A percentile compares a stretch with the other conserved stretches of the same genome.
Conservation (phyloP, 495 filamentous ascomycete species). For the Aspergillus olivimuriae region DNA sequence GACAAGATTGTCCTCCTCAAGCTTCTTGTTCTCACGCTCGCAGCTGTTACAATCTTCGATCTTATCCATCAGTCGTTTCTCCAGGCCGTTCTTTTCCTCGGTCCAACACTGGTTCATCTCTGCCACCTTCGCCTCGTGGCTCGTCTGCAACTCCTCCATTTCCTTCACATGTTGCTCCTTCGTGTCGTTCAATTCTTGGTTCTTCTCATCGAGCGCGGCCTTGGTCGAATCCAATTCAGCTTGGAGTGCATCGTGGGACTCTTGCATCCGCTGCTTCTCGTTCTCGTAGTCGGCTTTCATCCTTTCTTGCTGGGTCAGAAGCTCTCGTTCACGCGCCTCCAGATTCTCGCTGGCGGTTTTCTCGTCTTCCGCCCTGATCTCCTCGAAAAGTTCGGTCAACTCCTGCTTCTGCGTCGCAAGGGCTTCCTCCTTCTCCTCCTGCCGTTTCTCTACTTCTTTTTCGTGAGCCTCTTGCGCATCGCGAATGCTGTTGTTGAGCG, state of each 20-base stretch:
- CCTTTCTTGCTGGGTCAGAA: constrained; percentile 31
- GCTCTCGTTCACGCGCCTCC: constrained; percentile 34
- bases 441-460: constrained; percentile 29
- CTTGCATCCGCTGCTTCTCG: constrained; percentile 38
- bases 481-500: constrained; percentile 42
- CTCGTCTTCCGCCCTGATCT: constrained; percentile 45
- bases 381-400: constrained; percentile 41
- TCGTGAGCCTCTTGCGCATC: constrained; percentile 33
- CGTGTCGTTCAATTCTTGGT: constrained; percentile 28
- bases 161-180: constrained; percentile 25
- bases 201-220: constrained; percentile 27
- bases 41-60: constrained; percentile 26
- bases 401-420: constrained; percentile 37
- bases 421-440: constrained; percentile 35
- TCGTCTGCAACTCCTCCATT: constrained; percentile 20
- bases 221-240: constrained; percentile 29
- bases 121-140: constrained; percentile 31
- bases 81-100: constrained; percentile 26
- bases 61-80: constrained; percentile 35
- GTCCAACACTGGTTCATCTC: constrained; percentile 34
- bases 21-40: constrained; percentile 43
- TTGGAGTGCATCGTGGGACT: constrained; percentile 31
- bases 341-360: constrained; percentile 30
- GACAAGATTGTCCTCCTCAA: constrained; percentile 39
- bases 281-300: constrained; percentile 38